Evolutionary conservation across 1,284 basidiomycete genomes (phyloP), one percentile per base, ranked within the genome.

Genomic region (Microbotryomycetes sp.): DNA sequence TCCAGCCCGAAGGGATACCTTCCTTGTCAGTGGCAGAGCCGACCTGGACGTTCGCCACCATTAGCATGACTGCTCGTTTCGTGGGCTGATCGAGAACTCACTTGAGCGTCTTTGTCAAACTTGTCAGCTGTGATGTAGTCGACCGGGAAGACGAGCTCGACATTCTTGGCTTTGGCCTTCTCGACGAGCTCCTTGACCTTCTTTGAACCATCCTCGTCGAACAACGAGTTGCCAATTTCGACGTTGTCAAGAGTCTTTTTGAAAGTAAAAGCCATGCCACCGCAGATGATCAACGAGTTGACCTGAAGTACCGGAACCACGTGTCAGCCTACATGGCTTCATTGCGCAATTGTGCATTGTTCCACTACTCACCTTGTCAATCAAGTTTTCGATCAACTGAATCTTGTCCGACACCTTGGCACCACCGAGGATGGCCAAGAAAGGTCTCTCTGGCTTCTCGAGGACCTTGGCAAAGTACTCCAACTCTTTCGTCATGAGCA

Each of bases 401-500:
- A 98, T 97, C 82, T 98, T 98, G 80, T 98, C 94, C 36, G 92
- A 94, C 54, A 98, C 92, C 81, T 98, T 98, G 62, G 94, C 94
- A 76, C 94, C 94, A 73, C 96, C 96, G 63, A 98, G 86, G 76
- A 98, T 98, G 60, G 93, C 94, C 61, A 98, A 83, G 86, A 98
- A 98, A 25, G 94, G 94, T 59, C 89, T 81, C 74, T 96, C 92
- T 49, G 94, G 94, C 72, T 82, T 85, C 78, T 98, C 94, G 54
- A 98, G 84, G 58, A 91, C 93, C 81, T 97, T 97, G 60, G 94
- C 92, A 77, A 98, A 98, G 82, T 87, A 98, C 74, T 97, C 93
- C 71, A 98, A 86, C 79, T 98, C 94, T 80, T 97, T 97, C 82
- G 94, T 97, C 82, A 98, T 89, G 70, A 98, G 83, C 82, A 96